Evolutionary conservation across 495 filamentous ascomycete genomes (phyloP).

Genomic region (Filosporella fistucella): DNA sequence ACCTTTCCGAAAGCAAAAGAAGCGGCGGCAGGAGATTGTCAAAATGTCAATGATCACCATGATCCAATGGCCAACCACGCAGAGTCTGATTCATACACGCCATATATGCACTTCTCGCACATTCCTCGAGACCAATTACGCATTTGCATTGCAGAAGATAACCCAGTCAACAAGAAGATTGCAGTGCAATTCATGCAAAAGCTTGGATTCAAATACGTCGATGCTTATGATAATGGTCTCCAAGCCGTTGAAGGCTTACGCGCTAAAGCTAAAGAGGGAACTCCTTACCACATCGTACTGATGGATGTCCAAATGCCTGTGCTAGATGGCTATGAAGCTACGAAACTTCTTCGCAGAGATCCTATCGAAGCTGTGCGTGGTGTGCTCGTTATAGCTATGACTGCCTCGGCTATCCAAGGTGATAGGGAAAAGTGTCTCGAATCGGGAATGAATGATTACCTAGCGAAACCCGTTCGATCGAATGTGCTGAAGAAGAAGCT

Average conservation of each 20-base stretch:
- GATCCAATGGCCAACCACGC: slow-evolving; percentile 6
- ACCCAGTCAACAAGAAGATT: slow-evolving; percentile 87
- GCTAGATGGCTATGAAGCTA: slow-evolving; percentile 90
- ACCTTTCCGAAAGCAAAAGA: slow-evolving; percentile 71
- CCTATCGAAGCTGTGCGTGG: slow-evolving; percentile 66
- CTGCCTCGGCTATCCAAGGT: slow-evolving; percentile 83
- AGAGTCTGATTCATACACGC: slow-evolving; percentile 18
- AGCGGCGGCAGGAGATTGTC: slow-evolving; percentile 42
- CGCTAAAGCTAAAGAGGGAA: slow-evolving; percentile 59
- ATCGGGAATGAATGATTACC: slow-evolving; percentile 93
- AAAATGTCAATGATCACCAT: slow-evolving; percentile 21
- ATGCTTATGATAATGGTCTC: slow-evolving; percentile 80
- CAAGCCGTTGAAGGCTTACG: slow-evolving; percentile 83
- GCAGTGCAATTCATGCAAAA: slow-evolving; percentile 84
- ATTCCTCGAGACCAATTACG: slow-evolving; percentile 74
- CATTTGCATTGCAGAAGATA: slow-evolving; percentile 89
- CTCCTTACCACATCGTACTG: slow-evolving; percentile 74
- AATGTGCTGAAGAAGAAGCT: slow-evolving; percentile 71
- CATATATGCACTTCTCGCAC: slow-evolving; percentile 47
- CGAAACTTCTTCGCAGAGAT: slow-evolving; percentile 72
- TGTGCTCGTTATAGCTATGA: slow-evolving; percentile 89
- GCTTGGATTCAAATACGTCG: slow-evolving; percentile 71
- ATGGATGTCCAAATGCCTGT: slow-evolving; percentile 98
- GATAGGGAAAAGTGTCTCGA: slow-evolving; percentile 89
- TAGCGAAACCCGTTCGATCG: slow-evolving; percentile 83